Percentiles rank a stretch among this genome's conserved stretches.
These are phyloP conservation scores for Takashimella koratensis DNA, from an alignment of 1,284 basidiomycete species.

Conservation along the genomic window DNA sequence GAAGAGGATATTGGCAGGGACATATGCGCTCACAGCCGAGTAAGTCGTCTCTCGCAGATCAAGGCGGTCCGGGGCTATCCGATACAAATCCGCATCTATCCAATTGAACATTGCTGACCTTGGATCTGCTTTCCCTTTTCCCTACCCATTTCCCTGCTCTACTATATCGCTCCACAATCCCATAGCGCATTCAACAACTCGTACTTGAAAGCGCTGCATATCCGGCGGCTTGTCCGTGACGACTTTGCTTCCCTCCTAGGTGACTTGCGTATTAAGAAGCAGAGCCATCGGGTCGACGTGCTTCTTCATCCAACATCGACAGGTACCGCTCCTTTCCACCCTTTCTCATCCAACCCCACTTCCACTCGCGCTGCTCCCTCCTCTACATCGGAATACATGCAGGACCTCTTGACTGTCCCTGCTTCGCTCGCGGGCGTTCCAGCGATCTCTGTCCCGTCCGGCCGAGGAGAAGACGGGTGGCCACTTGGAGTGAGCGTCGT, in stretches of 20 bases:
- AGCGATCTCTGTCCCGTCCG: constrained; percentile 69
- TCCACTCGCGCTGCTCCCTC: background rate
- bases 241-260: constrained; percentile 64
- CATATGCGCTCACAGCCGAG: constrained; percentile 88
- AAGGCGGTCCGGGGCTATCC: too few species aligned
- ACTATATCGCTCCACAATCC: background rate
- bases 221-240: constrained; percentile 65
- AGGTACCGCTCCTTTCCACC: constrained; percentile 64
- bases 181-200: constrained; percentile 90
- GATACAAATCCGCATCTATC: constrained; percentile 2
- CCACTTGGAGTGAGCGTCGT: constrained; percentile 81
- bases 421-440: constrained; percentile 87
- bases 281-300: constrained; percentile 62
- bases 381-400: constrained; percentile 61
- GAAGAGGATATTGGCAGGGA: constrained; percentile 84
- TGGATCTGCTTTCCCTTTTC: constrained; percentile 26
- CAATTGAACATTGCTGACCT: background rate
- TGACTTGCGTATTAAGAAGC: constrained; percentile 55
- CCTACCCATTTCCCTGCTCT: too few species aligned
- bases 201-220: constrained; percentile 83
- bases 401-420: constrained; percentile 89
- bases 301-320: constrained; percentile 81
- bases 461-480: constrained; percentile 61
- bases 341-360: background rate
- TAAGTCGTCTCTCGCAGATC: constrained; percentile 49